Base-by-base conservation (phyloP, 306 rosid genomes). In the Sicyos edulis region DNA sequence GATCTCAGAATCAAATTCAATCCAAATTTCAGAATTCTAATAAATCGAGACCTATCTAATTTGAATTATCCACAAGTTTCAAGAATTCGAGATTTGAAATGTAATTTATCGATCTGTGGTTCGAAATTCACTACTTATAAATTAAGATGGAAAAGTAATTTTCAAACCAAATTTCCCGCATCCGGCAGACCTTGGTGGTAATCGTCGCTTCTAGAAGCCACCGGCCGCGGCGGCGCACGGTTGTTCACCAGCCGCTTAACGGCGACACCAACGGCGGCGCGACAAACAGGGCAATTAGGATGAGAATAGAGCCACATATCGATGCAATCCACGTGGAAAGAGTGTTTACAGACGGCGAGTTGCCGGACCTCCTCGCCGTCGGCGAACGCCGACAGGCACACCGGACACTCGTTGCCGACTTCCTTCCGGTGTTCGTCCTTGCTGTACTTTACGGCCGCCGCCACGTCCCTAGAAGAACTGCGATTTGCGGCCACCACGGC, bases 211-310 rank as follows among this genome's bases (percentile, higher is more conserved):
- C 77, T 74, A 2, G 44, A 24, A 32, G 26, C 56, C 57, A 29
- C 34, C 26, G 76, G 13, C 4, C 70, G 52, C 5, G 57, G 7
- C 54, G 76, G 47, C 5, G 68, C 17, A 4, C 26, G 51, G 51
- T 55, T 37, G 22, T 16, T 17, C 32, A 22, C 75, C 17, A 61
- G 64, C 29, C 76, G 72, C 55, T 84, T 83, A 6, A 57, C 72
- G 12, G 82, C 24, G 44, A 91, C 68, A 29, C 72, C 20, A 34
- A 91, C 65, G 45, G 74, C 32, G 40, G 91, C 86, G 4, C 97
- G 89, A 49, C 97, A 91, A 75, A 89, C 78, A 16, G 97, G 97
- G 21, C 97, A 91, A 54, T 81, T 89, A 45, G 89, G 76, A 76
- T 87, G 89, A 19, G 83, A 78, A 2, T 45, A 76, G 15, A 91